Percentiles rank a stretch among this genome's conserved stretches.
Evolutionary conservation across 2,329 filamentous ascomycete genomes (phyloP).

Genomic region (Alternaria arborescens): DNA sequence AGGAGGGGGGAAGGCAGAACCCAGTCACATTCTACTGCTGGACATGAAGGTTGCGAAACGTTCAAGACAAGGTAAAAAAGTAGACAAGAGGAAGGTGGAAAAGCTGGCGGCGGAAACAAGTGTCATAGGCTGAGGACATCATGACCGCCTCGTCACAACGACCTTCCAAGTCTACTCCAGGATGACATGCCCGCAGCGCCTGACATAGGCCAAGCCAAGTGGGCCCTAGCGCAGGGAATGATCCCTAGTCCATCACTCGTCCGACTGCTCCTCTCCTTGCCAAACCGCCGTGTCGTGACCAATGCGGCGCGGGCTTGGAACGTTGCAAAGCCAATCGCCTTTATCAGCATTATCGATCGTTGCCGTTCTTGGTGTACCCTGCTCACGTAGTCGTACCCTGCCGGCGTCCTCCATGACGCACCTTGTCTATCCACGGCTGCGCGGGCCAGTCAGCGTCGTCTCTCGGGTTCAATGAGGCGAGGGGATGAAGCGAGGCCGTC

Average conservation of each 20-base stretch:
- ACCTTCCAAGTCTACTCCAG: not conserved
- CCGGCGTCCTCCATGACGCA: constrained; percentile 42
- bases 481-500: not conserved
- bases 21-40: too few relatives aligned
- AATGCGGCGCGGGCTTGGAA: constrained; percentile 28
- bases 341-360: constrained; percentile 34
- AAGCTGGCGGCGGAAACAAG: too few relatives aligned
- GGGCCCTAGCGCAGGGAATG: not conserved
- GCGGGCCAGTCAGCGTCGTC: constrained; percentile 7
- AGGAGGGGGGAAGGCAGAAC: too few relatives aligned
- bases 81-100: too few relatives aligned
- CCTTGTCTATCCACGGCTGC: constrained; percentile 8
- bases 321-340: constrained; percentile 29
- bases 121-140: not conserved
- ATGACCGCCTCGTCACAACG: not conserved
- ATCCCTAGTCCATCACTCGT: constrained; percentile 6
- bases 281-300: constrained; percentile 11
- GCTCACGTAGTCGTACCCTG: not conserved
- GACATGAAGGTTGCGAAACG: too few relatives aligned
- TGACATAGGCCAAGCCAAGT: too few relatives aligned
- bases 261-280: not conserved
- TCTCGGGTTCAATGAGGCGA: not conserved
- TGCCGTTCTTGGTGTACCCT: constrained; percentile 21
- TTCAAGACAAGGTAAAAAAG: too few relatives aligned
- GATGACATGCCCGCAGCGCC: not conserved